Evolutionary conservation across 2,329 filamentous ascomycete species (phyloP), one percentile per base, ranked within the genome.

Genomic region (Chaetomium globosum): DNA sequence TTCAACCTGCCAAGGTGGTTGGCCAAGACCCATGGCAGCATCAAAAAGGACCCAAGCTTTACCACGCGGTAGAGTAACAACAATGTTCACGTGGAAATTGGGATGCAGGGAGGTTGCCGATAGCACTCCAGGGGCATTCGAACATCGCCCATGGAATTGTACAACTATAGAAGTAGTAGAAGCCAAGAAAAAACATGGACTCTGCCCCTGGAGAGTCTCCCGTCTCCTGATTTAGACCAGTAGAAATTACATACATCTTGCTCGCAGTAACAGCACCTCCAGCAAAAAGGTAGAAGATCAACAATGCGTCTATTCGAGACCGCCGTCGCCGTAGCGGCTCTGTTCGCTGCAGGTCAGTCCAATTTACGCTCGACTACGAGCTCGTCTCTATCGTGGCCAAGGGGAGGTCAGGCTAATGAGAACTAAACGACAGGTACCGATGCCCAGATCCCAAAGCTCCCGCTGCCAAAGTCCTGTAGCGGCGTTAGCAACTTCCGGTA

Each of bases 401-500:
- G 46, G 31, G 19, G 16, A 30, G 10, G 19, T 21, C 36, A 9
- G 53, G 48, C 46, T 68, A 31, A 68, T 30, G 21, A 12, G 48
- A n/a, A 6, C 26, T 1, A 8, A 10, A 26, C 30, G 7, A 53
- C 31, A 69, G 69, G 65, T 26, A 62, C 59, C 53, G 30, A 67
- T 54, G 68, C 69, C 19, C 62, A 67, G 12, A 57, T 64, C 33
- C 67, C 66, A 51, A 66, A 72, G 43, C 71, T 77, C 8, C 77
- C 77, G 0, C 46, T 75, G 19, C 77, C 77, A 2, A 72, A 70
- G 30, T 74, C 69, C 54, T 79, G 77, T 68, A 71, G 64, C 48
- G 77, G 77, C 46, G 76, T 78, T n/a, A 60, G 73, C 9, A 70
- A 68, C 8, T 70, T 73, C 53, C 73, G 74, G 21, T 78, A 75